phyloP scores from a whole-genome alignment of 2,329 filamentous ascomycete genomes.

The Xylaria sp. region DNA sequence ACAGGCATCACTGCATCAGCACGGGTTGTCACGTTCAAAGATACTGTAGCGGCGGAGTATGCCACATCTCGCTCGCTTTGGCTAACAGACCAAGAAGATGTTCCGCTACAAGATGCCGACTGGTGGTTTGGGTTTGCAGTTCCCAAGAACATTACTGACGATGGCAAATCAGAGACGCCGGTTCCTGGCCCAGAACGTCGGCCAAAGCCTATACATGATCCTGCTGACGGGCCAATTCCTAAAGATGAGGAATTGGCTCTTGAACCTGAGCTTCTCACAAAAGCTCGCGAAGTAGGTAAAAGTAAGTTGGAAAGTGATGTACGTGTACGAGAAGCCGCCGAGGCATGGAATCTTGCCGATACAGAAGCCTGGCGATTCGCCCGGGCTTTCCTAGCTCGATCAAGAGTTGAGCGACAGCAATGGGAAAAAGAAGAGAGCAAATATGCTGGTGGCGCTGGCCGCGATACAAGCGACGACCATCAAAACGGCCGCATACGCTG shows the following conservation, averaged over 20 bases:
- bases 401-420: constrained; percentile 69
- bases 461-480: constrained; percentile 55
- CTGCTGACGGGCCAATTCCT: constrained; percentile 61
- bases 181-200: constrained; percentile 68
- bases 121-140: constrained; percentile 92
- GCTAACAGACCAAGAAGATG: constrained; percentile 75
- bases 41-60: constrained; percentile 77
- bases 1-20: constrained; percentile 70
- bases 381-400: constrained; percentile 72
- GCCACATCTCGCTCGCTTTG: constrained; percentile 76
- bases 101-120: constrained; percentile 76
- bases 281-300: constrained; percentile 61
- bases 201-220: constrained; percentile 62
- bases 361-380: constrained; percentile 83
- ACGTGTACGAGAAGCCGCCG: constrained; percentile 64
- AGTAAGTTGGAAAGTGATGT: constrained; percentile 58
- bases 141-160: constrained; percentile 66
- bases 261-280: constrained; percentile 67
- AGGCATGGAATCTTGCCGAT: constrained; percentile 77
- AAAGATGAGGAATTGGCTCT: constrained; percentile 63
- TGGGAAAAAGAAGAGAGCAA: constrained; percentile 78
- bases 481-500: constrained; percentile 47
- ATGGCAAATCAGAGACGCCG: constrained; percentile 66
- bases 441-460: constrained; percentile 71
- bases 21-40: constrained; percentile 81